Conservation (phyloP, 306 rosid genomes). For the Fragaria vesca region DNA sequence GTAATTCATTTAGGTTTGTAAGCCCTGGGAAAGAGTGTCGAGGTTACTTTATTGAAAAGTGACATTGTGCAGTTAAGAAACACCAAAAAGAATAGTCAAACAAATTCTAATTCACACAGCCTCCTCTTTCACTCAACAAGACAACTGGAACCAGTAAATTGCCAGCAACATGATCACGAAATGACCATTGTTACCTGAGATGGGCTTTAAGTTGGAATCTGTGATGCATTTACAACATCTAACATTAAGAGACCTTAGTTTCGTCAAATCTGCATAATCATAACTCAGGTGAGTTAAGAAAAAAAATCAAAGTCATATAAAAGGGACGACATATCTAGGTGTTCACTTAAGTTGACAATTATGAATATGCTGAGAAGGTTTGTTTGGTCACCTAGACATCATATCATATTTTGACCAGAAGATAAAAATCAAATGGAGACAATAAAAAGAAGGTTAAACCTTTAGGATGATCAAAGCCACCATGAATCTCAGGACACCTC, state of each 20-base stretch:
- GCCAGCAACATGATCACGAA: neutral
- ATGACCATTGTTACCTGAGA: slow-evolving; percentile 46
- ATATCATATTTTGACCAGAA: neutral
- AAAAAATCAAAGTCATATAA: neutral
- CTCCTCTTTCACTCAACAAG: neutral
- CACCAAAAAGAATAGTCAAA: neutral
- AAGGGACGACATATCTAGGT: neutral
- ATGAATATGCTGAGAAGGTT: neutral
- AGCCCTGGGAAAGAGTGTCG: slow-evolving; percentile 47
- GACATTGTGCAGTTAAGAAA: neutral
- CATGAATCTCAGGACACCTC: slow-evolving; percentile 63
- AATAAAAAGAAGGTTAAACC: slow-evolving; percentile 30
- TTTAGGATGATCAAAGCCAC: slow-evolving; percentile 73
- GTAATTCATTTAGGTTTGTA: slow-evolving; percentile 56
- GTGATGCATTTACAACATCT: slow-evolving; percentile 60
- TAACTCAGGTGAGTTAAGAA: slow-evolving; percentile 4
- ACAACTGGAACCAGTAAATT: neutral
- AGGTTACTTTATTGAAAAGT: slow-evolving; percentile 2
- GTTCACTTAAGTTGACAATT: neutral
- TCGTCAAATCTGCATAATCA: slow-evolving; percentile 48
- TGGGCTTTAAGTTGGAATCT: slow-evolving; percentile 57
- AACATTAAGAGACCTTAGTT: slow-evolving; percentile 55
- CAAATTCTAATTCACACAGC: neutral
- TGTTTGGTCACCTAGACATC: neutral
- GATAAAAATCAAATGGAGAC: neutral